Conservation (phyloP, 139 green algal genomes). For the Haematococcus lacustris region DNA sequence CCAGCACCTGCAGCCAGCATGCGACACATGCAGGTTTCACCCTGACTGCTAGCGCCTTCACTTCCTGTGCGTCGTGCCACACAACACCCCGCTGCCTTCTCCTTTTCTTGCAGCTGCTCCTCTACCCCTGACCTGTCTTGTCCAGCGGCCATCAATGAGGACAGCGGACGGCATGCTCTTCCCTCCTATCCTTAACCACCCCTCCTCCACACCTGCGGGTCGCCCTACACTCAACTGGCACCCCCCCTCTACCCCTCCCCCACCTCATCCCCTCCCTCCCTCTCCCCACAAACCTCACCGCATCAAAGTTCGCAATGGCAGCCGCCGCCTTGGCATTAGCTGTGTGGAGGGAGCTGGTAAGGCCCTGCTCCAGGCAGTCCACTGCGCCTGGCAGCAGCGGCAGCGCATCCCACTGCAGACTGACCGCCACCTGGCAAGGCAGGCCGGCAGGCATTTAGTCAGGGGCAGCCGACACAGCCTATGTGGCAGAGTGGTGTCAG, state of each 20-base stretch:
- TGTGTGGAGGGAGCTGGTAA: constrained; percentile 52
- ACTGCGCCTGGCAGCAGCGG: constrained; percentile 54
- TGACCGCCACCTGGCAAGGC: constrained; percentile 13
- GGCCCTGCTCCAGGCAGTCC: constrained; percentile 33
- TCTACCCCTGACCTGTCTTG: no score
- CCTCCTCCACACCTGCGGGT: background rate
- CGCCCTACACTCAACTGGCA: background rate
- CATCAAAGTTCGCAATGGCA: constrained; percentile 17
- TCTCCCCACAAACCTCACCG: background rate
- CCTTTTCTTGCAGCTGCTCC: no score
- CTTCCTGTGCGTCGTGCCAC: no score
- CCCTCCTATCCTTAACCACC: background rate
- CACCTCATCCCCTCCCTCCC: background rate
- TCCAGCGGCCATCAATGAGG: background rate
- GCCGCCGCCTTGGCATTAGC: constrained; percentile 43
- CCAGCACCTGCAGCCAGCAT: background rate
- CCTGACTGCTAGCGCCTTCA: no score
- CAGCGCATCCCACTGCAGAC: constrained; percentile 36
- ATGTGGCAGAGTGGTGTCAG: background rate
- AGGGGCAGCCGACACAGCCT: background rate
- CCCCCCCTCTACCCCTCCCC: background rate
- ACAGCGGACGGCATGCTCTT: background rate
- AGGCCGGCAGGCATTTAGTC: background rate
- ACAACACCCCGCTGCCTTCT: no score
- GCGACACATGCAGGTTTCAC: background rate